A percentile compares a stretch with the other conserved stretches of the same genome.
phyloP scores from a whole-genome alignment of 2,329 filamentous ascomycete genomes.

The Emergomyces orientalis region DNA sequence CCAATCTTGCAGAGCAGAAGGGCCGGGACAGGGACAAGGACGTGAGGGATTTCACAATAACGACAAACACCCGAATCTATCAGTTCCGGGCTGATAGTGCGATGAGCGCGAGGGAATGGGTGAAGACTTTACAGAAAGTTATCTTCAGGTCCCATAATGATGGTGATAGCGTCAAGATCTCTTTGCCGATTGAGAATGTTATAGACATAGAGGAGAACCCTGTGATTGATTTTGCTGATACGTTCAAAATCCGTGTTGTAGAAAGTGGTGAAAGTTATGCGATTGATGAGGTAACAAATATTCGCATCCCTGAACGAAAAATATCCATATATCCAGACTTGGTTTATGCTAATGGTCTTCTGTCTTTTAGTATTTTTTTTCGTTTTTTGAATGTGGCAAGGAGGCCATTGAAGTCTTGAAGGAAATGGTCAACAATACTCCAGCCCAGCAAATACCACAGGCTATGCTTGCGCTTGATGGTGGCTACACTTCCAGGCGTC shows the following conservation, averaged over 20 bases:
- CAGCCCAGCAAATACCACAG: conserved; percentile 37
- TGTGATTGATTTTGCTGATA: conserved; percentile 85
- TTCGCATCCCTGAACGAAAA: neutral
- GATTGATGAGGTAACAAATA: conserved; percentile 69
- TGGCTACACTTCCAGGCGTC: conserved; percentile 9
- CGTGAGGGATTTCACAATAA: conserved; percentile 65
- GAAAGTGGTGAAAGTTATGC: conserved; percentile 92
- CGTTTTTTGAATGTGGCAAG: conserved; percentile 78
- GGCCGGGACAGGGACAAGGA: conserved; percentile 60
- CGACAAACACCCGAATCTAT: conserved; percentile 73
- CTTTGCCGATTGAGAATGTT: conserved; percentile 75
- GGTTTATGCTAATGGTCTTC: conserved; percentile 13
- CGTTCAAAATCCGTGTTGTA: conserved; percentile 84
- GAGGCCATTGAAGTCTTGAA: conserved; percentile 74
- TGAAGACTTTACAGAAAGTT: conserved; percentile 83
- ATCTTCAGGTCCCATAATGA: conserved; percentile 95
- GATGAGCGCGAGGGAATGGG: conserved; percentile 89
- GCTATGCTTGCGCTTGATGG: conserved; percentile 20
- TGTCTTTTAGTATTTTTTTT: conserved; percentile 71
- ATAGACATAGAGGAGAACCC: conserved; percentile 88
- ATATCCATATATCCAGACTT: neutral
- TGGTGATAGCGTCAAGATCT: conserved; percentile 94
- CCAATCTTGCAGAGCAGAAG: conserved; percentile 60
- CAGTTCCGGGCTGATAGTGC: conserved; percentile 82
- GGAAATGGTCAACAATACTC: conserved; percentile 58